A percentile compares a stretch with the other conserved stretches of the same genome.
These are phyloP conservation scores for Clathrospora elynae DNA, from an alignment of 2,329 filamentous ascomycete species.

Conservation along the genomic window DNA sequence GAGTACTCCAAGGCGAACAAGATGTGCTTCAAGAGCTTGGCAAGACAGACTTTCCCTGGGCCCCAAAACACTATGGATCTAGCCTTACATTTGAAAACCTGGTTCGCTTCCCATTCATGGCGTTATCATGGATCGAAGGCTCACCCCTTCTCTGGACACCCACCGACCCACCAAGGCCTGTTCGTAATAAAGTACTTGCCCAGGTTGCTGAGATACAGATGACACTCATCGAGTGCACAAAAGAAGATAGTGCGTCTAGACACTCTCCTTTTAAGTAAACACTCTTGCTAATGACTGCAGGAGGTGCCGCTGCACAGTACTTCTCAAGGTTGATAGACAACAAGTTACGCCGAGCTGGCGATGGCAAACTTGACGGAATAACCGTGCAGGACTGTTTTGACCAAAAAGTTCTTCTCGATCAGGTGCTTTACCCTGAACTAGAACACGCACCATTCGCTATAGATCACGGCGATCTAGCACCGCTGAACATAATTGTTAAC, in stretches of 20 bases:
- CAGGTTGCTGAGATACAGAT: constrained; percentile 14
- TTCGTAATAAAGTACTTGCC: constrained; percentile 15
- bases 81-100: constrained; percentile 15
- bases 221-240: constrained; percentile 10
- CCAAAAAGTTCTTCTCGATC: constrained; percentile 5
- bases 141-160: too few relatives aligned
- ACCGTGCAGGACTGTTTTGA: constrained; percentile 12
- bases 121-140: constrained; percentile 12
- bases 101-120: constrained; percentile 12
- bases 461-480: constrained; percentile 13
- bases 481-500: constrained; percentile 10
- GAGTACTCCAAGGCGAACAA: constrained; percentile 10
- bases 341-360: constrained; percentile 7
- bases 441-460: constrained; percentile 12
- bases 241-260: constrained; percentile 12
- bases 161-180: constrained; percentile 10
- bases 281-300: constrained; percentile 7
- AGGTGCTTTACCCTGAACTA: constrained; percentile 11
- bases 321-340: constrained; percentile 12
- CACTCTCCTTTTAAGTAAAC: constrained; percentile 2
- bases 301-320: constrained; percentile 8
- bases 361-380: constrained; percentile 10
- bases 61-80: constrained; percentile 11
- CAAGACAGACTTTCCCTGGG: constrained; percentile 9
- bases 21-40: constrained; percentile 14